phyloP scores from a whole-genome alignment of 768 basidiomycete species.

The Pisolithus albus region DNA sequence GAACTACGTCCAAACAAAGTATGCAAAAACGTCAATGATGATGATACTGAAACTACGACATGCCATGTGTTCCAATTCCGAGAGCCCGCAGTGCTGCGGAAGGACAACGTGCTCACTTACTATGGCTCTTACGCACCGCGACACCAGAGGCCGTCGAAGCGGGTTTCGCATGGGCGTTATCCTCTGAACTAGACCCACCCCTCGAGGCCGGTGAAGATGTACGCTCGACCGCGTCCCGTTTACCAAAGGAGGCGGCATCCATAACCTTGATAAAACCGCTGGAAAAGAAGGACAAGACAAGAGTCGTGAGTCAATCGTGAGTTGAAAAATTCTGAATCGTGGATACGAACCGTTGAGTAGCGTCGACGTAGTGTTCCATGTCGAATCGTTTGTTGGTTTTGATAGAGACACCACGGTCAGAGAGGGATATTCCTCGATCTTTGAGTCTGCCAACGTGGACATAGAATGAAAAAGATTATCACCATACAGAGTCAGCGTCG shows the following conservation, averaged over 20 bases:
- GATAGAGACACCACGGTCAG: conserved; percentile 54
- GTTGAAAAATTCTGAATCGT: not conserved
- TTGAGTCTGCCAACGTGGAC: conserved; percentile 39
- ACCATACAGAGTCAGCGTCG: too few species aligned
- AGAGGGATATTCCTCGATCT: conserved; percentile 49
- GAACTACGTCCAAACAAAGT: too few species aligned
- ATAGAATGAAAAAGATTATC: not conserved
- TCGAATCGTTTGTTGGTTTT: conserved; percentile 57
- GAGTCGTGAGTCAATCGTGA: not conserved
- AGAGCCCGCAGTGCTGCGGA: too few species aligned
- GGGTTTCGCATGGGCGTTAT: not conserved
- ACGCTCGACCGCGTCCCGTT: not conserved
- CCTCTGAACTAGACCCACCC: not conserved
- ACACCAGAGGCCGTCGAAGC: not conserved
- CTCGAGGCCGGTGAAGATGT: not conserved
- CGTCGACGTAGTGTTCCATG: conserved; percentile 61
- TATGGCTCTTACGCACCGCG: not conserved
- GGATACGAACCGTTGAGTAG: conserved; percentile 55
- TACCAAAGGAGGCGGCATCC: not conserved
- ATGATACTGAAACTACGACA: too few species aligned
- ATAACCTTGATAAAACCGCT: conserved; percentile 50
- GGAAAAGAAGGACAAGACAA: not conserved
- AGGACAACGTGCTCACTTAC: not conserved
- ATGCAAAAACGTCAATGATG: too few species aligned
- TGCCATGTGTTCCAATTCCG: too few species aligned